Percentiles rank a stretch among this genome's conserved stretches.
These are phyloP conservation scores for Boechera stricta DNA, from an alignment of 345 rosid species.

Conservation along the genomic window DNA sequence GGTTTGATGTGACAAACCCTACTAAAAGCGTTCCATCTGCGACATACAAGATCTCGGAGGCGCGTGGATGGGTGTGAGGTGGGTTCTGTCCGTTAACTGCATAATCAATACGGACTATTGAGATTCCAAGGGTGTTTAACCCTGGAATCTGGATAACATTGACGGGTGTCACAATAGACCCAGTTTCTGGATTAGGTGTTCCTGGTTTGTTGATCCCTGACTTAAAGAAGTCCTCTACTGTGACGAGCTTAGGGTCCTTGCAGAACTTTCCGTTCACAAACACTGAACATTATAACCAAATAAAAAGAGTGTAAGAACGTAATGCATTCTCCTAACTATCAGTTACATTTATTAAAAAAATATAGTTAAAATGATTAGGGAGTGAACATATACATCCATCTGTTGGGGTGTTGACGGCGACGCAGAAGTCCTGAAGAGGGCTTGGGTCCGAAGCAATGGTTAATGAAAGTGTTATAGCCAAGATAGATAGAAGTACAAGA, in stretches of 20 bases:
- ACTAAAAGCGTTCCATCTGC: conserved; percentile 6
- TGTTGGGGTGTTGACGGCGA: not conserved
- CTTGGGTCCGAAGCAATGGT: conserved; percentile 28
- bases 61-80: conserved; percentile 42
- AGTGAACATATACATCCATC: not conserved
- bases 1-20: conserved; percentile 23
- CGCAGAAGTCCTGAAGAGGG: conserved; percentile 36
- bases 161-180: not conserved
- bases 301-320: not conserved
- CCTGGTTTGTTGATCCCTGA: not conserved
- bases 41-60: conserved; percentile 27
- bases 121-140: conserved; percentile 38
- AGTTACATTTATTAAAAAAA: not conserved
- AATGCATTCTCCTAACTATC: not conserved
- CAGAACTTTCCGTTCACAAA: conserved; percentile 33
- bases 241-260: conserved; percentile 3
- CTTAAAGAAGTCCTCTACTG: not conserved
- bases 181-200: not conserved
- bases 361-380: not conserved
- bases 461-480: conserved; percentile 21
- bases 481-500: not conserved
- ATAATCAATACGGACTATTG: conserved; percentile 28
- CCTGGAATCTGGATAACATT: conserved; percentile 9
- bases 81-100: conserved; percentile 26
- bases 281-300: not conserved